Evolutionary conservation across 2,329 filamentous ascomycete genomes (phyloP).

Genomic region (Colletotrichum agaves): DNA sequence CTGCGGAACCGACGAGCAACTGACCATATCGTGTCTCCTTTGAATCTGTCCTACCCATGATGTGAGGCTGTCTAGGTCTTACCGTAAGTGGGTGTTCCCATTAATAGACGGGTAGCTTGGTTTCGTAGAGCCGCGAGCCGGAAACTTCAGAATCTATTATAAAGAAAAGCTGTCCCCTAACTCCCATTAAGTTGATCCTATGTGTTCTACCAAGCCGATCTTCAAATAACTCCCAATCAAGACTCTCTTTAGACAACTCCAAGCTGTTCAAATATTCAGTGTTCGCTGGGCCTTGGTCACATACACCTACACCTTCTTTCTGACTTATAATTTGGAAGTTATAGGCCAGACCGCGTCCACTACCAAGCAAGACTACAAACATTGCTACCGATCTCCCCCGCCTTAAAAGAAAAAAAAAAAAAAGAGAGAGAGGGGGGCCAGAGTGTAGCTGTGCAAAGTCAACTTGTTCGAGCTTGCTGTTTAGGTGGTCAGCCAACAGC

Average conservation of each 20-base stretch:
- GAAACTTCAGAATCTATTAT: slow-evolving; percentile 18
- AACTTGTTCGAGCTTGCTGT: no score
- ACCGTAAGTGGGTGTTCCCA: slow-evolving; percentile 1
- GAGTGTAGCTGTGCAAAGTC: no score
- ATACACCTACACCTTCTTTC: no score
- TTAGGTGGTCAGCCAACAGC: no score
- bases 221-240: neutral
- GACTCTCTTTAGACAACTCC: neutral
- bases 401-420: no score
- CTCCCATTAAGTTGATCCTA: neutral
- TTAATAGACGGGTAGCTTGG: neutral
- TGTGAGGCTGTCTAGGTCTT: slow-evolving; percentile 28
- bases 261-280: neutral
- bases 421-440: no score
- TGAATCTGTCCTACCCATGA: slow-evolving; percentile 35
- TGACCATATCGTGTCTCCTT: slow-evolving; percentile 13
- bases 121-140: no score
- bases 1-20: slow-evolving; percentile 24
- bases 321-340: no score
- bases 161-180: slow-evolving; percentile 14
- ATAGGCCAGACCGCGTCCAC: no score
- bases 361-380: no score
- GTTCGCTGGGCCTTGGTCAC: neutral
- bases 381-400: no score
- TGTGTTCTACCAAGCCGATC: neutral